Percentiles rank a stretch among this genome's conserved stretches.
Evolutionary conservation across 129 eudicot genomes (phyloP).

Genomic region (Cynara cardunculus): DNA sequence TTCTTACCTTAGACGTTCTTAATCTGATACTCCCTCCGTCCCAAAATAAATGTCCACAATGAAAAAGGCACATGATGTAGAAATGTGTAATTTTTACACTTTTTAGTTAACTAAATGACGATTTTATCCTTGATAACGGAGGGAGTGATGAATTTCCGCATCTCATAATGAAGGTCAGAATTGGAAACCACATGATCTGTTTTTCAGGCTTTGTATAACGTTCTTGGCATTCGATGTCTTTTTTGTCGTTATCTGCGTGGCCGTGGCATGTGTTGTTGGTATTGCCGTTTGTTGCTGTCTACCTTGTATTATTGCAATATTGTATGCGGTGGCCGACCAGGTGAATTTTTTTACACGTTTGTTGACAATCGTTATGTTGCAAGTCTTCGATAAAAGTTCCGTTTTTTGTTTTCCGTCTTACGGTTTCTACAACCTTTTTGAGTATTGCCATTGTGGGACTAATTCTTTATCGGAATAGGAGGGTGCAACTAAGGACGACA

Average conservation of each 20-base stretch:
- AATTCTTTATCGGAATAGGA: slow-evolving; percentile 9
- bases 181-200: neutral
- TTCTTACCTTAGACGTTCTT: neutral
- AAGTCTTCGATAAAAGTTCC: no score
- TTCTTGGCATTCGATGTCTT: slow-evolving; percentile 37
- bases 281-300: slow-evolving; percentile 35
- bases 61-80: neutral
- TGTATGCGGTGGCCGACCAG: slow-evolving; percentile 36
- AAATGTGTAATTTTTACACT: neutral
- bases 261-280: slow-evolving; percentile 33
- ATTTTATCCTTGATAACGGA: no score
- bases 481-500: slow-evolving; percentile 34
- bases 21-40: neutral
- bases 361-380: neutral
- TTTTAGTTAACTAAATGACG: neutral
- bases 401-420: no score
- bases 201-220: slow-evolving; percentile 28
- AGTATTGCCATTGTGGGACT: neutral
- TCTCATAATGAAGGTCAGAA: neutral
- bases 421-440: neutral
- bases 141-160: neutral
- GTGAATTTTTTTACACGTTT: neutral
- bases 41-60: neutral
- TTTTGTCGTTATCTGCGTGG: slow-evolving; percentile 36
- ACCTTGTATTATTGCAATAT: slow-evolving; percentile 33